A percentile compares a stretch with the other conserved stretches of the same genome.
Evolutionary conservation across 495 filamentous ascomycete species (phyloP).

Genomic region (Parachaetomium inaequale): DNA sequence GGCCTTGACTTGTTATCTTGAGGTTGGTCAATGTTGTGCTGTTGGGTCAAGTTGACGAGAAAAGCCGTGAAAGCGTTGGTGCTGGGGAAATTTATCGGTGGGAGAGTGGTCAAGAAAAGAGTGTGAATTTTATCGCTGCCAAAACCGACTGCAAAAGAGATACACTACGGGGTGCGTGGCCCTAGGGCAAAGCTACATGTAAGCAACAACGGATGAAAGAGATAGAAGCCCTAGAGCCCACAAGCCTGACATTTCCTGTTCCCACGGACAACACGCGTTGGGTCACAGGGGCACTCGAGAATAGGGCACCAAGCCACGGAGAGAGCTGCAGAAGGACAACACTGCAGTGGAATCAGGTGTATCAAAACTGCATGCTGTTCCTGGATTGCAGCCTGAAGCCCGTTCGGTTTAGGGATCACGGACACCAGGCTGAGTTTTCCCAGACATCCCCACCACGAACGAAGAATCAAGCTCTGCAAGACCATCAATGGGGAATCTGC

Average conservation of each 20-base stretch:
- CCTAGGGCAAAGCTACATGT: not conserved
- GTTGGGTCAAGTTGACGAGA: not conserved
- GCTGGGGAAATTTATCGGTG: not conserved
- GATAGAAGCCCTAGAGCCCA: not conserved
- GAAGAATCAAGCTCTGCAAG: too few relatives aligned
- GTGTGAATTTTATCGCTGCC: not conserved
- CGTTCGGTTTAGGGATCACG: too few relatives aligned
- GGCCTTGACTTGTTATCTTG: not conserved
- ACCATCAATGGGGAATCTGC: too few relatives aligned
- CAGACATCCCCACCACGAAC: too few relatives aligned
- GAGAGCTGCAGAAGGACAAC: too few relatives aligned
- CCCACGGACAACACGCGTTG: too few relatives aligned
- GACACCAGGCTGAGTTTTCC: too few relatives aligned
- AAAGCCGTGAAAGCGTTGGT: not conserved
- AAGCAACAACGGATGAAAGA: not conserved
- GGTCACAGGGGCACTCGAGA: too few relatives aligned
- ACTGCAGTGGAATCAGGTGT: too few relatives aligned
- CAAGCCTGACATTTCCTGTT: not conserved
- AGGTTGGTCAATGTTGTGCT: not conserved
- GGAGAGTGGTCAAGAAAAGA: not conserved
- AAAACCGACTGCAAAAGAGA: not conserved
- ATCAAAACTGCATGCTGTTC: too few relatives aligned
- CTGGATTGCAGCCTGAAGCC: too few relatives aligned
- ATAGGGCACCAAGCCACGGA: too few relatives aligned
- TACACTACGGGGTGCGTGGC: not conserved